A percentile compares a stretch with the other conserved stretches of the same genome.
Evolutionary conservation across 495 filamentous ascomycete genomes (phyloP).

Genomic region (Annulohypoxylon bovei): DNA sequence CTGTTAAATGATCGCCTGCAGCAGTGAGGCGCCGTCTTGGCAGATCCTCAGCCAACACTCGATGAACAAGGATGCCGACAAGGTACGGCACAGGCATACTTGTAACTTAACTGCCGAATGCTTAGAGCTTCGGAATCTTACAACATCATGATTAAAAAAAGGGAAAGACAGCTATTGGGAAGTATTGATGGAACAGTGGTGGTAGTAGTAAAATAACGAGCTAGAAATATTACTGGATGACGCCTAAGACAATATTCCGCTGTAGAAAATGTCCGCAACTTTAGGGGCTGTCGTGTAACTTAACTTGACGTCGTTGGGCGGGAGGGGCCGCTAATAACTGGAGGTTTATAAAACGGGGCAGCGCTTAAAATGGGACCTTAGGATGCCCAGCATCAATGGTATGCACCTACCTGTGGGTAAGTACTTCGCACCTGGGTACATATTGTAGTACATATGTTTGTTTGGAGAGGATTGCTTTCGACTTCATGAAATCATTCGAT

Average conservation of each 20-base stretch:
- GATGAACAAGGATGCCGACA: not conserved
- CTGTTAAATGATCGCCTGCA: not conserved
- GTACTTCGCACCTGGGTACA: no score
- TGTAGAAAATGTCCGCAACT: conserved; percentile 3
- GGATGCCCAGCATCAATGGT: no score
- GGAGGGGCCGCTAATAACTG: conserved; percentile 16
- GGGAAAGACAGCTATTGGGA: not conserved
- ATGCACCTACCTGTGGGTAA: not conserved
- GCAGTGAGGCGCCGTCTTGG: not conserved
- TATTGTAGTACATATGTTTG: not conserved
- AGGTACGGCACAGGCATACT: not conserved
- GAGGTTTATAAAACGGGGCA: not conserved
- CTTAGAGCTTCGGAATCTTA: not conserved
- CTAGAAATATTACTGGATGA: not conserved
- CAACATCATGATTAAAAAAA: not conserved
- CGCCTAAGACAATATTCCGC: not conserved
- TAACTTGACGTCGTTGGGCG: conserved; percentile 11
- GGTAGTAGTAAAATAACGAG: not conserved
- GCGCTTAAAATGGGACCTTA: not conserved
- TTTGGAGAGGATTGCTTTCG: not conserved
- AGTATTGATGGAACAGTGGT: not conserved
- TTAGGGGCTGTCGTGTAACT: conserved; percentile 7
- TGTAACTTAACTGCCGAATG: not conserved
- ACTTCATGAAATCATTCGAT: not conserved
- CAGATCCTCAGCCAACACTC: not conserved